Conservation (phyloP, 257 asterid species). For the Agastache rugosa region DNA sequence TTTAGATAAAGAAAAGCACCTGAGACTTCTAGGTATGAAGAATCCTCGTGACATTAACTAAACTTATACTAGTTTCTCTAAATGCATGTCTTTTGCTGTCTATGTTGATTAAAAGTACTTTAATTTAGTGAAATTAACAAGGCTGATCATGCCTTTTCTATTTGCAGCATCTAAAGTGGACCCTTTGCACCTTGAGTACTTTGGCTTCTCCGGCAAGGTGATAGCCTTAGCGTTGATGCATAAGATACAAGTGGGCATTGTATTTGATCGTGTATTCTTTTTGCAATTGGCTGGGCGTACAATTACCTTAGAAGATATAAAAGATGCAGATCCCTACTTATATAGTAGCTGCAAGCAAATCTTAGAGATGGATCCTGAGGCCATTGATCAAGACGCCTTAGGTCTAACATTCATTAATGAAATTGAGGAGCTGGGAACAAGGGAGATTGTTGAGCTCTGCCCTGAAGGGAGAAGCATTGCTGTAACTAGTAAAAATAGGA, state of each 20-base stretch:
- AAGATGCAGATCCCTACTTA: constrained; percentile 83
- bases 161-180: constrained; percentile 94
- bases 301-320: constrained; percentile 77
- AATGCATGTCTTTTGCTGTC: background rate
- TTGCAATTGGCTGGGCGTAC: constrained; percentile 70
- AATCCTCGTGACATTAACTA: constrained; percentile 3
- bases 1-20: constrained; percentile 13
- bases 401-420: constrained; percentile 87
- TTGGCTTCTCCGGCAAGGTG: constrained; percentile 83
- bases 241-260: constrained; percentile 89
- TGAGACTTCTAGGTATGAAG: constrained; percentile 7
- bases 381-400: constrained; percentile 83
- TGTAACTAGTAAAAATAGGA: constrained; percentile 83
- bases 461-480: constrained; percentile 60
- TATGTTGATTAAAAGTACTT: background rate
- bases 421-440: constrained; percentile 79
- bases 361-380: constrained; percentile 85
- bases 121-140: constrained; percentile 22
- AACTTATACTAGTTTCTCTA: background rate
- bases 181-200: constrained; percentile 87
- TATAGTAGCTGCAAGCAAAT: constrained; percentile 93
- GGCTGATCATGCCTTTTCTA: constrained; percentile 31
- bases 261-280: constrained; percentile 84
- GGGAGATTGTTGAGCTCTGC: constrained; percentile 79
- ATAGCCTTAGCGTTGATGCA: constrained; percentile 94